phyloP scores from a whole-genome alignment of 2,329 filamentous ascomycete genomes.

The Beauveria australis region DNA sequence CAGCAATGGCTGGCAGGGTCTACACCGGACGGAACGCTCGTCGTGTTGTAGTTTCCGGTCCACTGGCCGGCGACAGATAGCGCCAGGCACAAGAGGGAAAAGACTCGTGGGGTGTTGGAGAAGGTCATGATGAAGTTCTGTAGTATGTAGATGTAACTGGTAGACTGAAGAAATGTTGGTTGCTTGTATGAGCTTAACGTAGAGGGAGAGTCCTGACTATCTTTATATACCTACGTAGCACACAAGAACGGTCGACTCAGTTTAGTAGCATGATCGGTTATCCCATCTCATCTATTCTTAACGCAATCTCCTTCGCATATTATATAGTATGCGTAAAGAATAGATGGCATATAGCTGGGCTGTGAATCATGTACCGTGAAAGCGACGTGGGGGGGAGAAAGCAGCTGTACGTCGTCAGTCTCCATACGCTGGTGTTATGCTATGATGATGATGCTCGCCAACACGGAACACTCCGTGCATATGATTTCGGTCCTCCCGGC shows the following conservation, averaged over 20 bases:
- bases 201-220: not conserved
- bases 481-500: too few species aligned
- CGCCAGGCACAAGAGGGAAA: not conserved
- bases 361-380: not conserved
- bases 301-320: not conserved
- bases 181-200: not conserved
- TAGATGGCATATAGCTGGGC: not conserved
- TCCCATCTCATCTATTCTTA: not conserved
- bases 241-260: not conserved
- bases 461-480: too few species aligned
- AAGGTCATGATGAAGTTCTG: not conserved
- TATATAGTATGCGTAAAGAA: not conserved
- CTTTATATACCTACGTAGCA: not conserved
- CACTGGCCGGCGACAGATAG: not conserved
- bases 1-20: not conserved
- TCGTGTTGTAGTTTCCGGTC: not conserved
- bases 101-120: not conserved
- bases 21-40: not conserved
- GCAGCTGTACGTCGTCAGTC: too few species aligned
- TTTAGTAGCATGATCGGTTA: not conserved
- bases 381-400: not conserved
- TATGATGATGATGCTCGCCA: too few species aligned
- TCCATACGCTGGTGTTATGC: too few species aligned
- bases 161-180: not conserved
- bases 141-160: not conserved